Evolutionary conservation across 2,329 filamentous ascomycete species (phyloP).

Genomic region (Nigrospora oryzae): DNA sequence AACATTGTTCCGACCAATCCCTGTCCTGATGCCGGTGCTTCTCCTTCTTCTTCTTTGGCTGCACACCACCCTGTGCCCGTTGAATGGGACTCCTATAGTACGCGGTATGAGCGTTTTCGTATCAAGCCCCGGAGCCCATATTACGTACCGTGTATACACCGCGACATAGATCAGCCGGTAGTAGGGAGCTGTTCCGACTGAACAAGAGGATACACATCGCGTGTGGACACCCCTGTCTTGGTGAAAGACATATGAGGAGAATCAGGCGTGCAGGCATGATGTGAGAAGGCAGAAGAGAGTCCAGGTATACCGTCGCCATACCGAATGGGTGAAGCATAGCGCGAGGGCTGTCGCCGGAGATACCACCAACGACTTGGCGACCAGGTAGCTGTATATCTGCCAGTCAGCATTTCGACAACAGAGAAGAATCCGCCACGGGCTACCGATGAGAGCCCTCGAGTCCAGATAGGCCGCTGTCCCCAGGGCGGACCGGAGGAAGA

Average conservation of each 20-base stretch:
- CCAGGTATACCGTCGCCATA: neutral
- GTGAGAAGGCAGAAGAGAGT: neutral
- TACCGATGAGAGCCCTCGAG: neutral
- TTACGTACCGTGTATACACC: too few relatives aligned
- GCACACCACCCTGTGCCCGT: neutral
- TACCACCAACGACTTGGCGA: neutral
- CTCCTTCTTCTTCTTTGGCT: neutral
- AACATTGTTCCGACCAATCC: too few relatives aligned
- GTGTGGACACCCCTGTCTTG: too few relatives aligned
- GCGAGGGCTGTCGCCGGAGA: neutral
- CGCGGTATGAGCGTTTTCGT: too few relatives aligned
- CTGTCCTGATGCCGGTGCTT: too few relatives aligned
- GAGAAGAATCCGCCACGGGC: neutral
- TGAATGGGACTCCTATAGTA: too few relatives aligned
- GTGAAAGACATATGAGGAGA: neutral
- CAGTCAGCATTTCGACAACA: neutral
- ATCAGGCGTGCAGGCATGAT: too few relatives aligned
- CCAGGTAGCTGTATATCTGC: too few relatives aligned
- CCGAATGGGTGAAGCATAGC: neutral
- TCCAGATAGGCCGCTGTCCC: neutral
- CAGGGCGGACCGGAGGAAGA: neutral
- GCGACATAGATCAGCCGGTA: too few relatives aligned
- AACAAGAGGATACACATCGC: too few relatives aligned
- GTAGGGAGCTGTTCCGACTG: too few relatives aligned
- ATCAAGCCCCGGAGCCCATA: too few relatives aligned